Conservation (phyloP, 106 monocot species). For the Alisma plantagoaquatica region DNA sequence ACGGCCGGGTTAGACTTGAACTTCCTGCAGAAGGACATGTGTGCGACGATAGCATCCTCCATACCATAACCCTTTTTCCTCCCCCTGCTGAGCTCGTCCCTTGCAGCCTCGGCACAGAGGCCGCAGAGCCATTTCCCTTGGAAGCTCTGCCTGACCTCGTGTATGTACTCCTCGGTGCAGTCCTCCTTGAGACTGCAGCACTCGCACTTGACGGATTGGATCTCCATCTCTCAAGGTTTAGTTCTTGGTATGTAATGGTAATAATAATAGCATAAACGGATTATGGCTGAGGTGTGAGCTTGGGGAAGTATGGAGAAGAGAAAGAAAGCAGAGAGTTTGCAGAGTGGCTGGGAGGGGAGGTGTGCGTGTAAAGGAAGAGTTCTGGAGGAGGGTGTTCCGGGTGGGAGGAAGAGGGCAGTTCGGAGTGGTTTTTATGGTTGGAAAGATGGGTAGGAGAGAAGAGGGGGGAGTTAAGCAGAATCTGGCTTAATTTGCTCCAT, state of each 20-base stretch:
- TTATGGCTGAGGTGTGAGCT: background rate
- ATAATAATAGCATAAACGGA: background rate
- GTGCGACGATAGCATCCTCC: conserved; percentile 10
- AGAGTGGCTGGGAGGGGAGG: background rate
- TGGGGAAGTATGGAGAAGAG: background rate
- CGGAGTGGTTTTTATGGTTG: conserved; percentile 4
- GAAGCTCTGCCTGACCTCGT: conserved; percentile 4
- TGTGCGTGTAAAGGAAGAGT: no score
- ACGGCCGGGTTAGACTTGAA: conserved; percentile 11
- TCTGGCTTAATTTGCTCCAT: conserved; percentile 1
- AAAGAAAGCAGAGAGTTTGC: background rate
- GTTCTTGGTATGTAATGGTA: no score
- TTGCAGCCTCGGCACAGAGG: conserved; percentile 9
- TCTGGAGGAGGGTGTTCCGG: no score
- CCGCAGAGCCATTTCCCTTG: conserved; percentile 11
- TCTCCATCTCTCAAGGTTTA: conserved; percentile 7
- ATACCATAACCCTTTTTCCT: conserved; percentile 8
- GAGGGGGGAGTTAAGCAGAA: background rate
- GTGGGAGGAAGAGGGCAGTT: background rate
- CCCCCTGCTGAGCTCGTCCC: conserved; percentile 10
- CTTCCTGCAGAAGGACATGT: conserved; percentile 10
- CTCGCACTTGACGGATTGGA: conserved; percentile 7
- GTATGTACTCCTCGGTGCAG: conserved; percentile 12
- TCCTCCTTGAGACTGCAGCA: conserved; percentile 13
- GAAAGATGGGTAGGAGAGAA: background rate